Conservation (phyloP, 106 monocot species). For the Allium cepa region DNA sequence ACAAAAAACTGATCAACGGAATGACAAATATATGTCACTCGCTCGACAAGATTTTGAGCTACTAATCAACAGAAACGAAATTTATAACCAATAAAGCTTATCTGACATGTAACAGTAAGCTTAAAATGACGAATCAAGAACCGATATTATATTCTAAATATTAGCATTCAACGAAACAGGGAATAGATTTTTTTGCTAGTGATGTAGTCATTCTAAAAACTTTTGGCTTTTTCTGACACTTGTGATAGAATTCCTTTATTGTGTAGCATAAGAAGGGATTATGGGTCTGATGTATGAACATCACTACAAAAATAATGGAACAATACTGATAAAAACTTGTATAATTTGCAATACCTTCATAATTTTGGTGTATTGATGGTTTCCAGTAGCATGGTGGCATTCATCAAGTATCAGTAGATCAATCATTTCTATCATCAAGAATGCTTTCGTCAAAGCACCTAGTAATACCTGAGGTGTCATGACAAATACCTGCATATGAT, state of each 20-base stretch:
- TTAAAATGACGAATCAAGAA: too few species aligned
- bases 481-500: slow-evolving; percentile 57
- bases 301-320: too few species aligned
- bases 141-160: too few species aligned
- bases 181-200: slow-evolving; percentile 60
- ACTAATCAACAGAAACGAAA: too few species aligned
- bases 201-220: slow-evolving; percentile 94
- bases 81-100: too few species aligned
- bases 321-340: too few species aligned
- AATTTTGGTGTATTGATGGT: slow-evolving; percentile 75
- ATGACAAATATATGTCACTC: too few species aligned
- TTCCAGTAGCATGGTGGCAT: slow-evolving; percentile 74
- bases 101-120: too few species aligned
- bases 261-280: neutral
- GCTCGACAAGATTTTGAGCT: too few species aligned
- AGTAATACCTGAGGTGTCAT: slow-evolving; percentile 94
- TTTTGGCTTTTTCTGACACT: slow-evolving; percentile 30
- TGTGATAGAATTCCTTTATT: slow-evolving; percentile 80
- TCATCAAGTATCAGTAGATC: slow-evolving; percentile 75
- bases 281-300: too few species aligned
- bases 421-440: slow-evolving; percentile 41
- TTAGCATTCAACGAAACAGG: neutral
- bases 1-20: too few species aligned
- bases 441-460: slow-evolving; percentile 74
- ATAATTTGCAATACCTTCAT: slow-evolving; percentile 40